A percentile compares a stretch with the other conserved stretches of the same genome.
These are phyloP conservation scores for Ganoderma resinaceum DNA, from an alignment of 1,284 basidiomycete genomes.

Conservation along the genomic window DNA sequence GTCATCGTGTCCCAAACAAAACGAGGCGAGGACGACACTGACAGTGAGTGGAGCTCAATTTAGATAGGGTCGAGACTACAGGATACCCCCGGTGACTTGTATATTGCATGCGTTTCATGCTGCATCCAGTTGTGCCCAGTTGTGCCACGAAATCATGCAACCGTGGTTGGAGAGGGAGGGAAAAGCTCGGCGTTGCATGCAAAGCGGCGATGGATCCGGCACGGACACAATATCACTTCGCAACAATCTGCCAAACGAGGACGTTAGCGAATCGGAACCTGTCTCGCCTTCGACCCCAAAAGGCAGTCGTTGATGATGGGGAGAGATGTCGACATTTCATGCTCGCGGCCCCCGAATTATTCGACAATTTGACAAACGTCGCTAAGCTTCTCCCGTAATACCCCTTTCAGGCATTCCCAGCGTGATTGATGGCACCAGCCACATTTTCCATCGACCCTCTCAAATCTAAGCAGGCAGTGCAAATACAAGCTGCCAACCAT, in stretches of 20 bases:
- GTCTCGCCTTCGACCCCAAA: constrained; percentile 17
- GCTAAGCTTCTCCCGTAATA: constrained; percentile 27
- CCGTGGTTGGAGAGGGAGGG: constrained; percentile 13
- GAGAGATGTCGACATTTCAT: constrained; percentile 16
- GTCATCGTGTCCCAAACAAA: neutral
- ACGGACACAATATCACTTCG: constrained; percentile 29
- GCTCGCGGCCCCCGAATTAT: constrained; percentile 26
- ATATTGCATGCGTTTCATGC: constrained; percentile 20
- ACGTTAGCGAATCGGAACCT: constrained; percentile 29
- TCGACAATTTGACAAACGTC: constrained; percentile 30
- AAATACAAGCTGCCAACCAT: constrained; percentile 31
- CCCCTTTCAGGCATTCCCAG: constrained; percentile 26
- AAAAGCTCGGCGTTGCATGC: constrained; percentile 12
- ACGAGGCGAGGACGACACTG: neutral
- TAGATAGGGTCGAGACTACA: neutral
- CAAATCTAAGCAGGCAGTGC: constrained; percentile 32
- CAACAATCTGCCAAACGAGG: constrained; percentile 34
- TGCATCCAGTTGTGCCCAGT: neutral
- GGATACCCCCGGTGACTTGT: constrained; percentile 4
- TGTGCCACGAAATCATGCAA: constrained; percentile 5
- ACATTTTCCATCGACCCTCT: constrained; percentile 23
- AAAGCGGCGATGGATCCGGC: constrained; percentile 20
- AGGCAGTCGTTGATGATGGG: constrained; percentile 32
- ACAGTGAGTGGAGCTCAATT: neutral
- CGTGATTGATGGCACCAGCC: constrained; percentile 35